These are phyloP conservation scores for Strigomonas culicis DNA, from an alignment of 208 protist genomes.

Conservation along the genomic window DNA sequence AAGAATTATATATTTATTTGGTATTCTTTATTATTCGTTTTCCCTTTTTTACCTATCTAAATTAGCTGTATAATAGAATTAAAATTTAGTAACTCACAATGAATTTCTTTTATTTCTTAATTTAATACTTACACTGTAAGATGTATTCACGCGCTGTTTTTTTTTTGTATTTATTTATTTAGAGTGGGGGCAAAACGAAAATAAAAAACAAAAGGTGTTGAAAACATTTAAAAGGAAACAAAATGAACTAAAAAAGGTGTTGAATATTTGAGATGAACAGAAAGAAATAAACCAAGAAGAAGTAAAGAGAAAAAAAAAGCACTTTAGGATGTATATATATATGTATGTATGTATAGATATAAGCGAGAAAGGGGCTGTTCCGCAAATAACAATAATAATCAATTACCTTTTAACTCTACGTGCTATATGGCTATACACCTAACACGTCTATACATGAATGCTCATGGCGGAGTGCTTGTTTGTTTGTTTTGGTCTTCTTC, in stretches of 20 bases:
- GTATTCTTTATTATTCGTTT: conserved; percentile 1
- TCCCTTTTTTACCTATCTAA: neutral
- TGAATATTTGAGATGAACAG: neutral
- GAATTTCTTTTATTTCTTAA: neutral
- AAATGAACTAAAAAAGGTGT: neutral
- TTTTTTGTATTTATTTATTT: no score
- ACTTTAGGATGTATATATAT: neutral
- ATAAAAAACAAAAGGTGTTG: conserved; percentile 6
- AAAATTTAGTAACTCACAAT: neutral
- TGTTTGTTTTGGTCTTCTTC: no score
- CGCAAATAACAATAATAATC: no score
- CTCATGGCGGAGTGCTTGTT: no score
- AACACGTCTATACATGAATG: no score
- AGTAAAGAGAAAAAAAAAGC: conserved; percentile 12
- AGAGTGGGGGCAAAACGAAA: neutral
- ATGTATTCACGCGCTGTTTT: no score
- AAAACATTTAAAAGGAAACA: conserved; percentile 10
- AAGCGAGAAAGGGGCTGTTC: no score
- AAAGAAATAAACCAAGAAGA: conserved; percentile 4
- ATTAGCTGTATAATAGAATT: neutral
- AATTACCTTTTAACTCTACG: no score
- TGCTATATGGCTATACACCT: no score
- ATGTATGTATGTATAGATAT: neutral
- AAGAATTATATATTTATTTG: conserved; percentile 4
- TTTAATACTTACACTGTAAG: neutral